phyloP scores from a whole-genome alignment of 2,329 filamentous ascomycete genomes.

The Talaromyces piceae region DNA sequence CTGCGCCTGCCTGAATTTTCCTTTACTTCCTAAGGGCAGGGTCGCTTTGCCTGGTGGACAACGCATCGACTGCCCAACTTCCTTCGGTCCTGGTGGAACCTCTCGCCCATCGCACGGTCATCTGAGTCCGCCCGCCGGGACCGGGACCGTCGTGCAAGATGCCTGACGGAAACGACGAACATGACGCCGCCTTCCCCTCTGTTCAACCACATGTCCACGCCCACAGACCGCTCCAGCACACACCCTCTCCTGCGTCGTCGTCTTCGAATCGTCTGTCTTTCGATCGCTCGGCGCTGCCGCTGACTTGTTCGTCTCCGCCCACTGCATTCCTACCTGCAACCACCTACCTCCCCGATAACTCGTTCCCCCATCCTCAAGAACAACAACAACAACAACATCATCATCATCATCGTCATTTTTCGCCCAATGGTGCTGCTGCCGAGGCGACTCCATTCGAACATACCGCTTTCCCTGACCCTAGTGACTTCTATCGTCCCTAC shows the following conservation, averaged over 20 bases:
- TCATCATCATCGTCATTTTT: no score
- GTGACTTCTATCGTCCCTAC: constrained; percentile 46
- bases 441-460: constrained; percentile 15
- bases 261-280: constrained; percentile 18
- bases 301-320: constrained; percentile 21
- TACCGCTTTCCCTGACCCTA: constrained; percentile 36
- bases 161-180: constrained; percentile 35
- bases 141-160: constrained; percentile 30
- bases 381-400: no score
- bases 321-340: constrained; percentile 17
- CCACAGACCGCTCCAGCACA: constrained; percentile 3
- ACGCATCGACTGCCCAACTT: constrained; percentile 27
- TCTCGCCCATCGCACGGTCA: constrained; percentile 20
- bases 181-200: constrained; percentile 12
- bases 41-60: constrained; percentile 27
- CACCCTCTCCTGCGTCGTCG: constrained; percentile 22
- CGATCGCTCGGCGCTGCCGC: constrained; percentile 22
- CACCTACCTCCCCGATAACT: constrained; percentile 19
- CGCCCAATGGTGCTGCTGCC: background rate
- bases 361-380: background rate
- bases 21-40: constrained; percentile 1
- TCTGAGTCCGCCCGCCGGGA: constrained; percentile 23
- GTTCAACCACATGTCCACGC: constrained; percentile 7
- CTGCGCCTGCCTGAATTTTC: constrained; percentile 14
- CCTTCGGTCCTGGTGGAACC: constrained; percentile 10